Conservation (phyloP, 2,329 filamentous ascomycete species). For the Colletotrichum chlorophyti region DNA sequence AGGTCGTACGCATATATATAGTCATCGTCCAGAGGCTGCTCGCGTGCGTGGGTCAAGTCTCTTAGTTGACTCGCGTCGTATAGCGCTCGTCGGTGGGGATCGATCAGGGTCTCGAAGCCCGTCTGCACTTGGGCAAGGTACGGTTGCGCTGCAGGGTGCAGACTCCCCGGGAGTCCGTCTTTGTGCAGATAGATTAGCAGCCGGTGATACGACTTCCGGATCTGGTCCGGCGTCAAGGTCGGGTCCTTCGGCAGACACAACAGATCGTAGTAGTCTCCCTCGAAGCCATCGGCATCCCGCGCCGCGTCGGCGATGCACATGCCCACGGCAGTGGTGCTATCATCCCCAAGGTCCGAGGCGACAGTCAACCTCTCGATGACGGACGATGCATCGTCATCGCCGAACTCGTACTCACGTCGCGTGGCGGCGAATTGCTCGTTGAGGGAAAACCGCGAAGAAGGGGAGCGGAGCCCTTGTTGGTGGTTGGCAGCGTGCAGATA, state of each 20-base stretch:
- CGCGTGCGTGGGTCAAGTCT: conserved; percentile 7
- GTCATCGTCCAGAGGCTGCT: conserved; percentile 24
- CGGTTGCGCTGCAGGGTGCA: conserved; percentile 45
- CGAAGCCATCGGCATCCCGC: conserved; percentile 24
- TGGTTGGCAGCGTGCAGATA: conserved; percentile 20
- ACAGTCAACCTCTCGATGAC: conserved; percentile 43
- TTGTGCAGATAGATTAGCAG: conserved; percentile 53
- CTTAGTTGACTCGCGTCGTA: conserved; percentile 45
- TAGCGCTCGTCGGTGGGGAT: conserved; percentile 46
- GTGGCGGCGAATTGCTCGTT: conserved; percentile 56
- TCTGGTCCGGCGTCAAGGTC: conserved; percentile 39
- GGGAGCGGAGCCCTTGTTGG: conserved; percentile 34
- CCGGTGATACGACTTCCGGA: conserved; percentile 52
- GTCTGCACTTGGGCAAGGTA: conserved; percentile 49
- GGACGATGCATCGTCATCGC: conserved; percentile 54
- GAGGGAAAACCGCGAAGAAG: conserved; percentile 53
- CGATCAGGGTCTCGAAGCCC: conserved; percentile 56
- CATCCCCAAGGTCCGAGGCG: conserved; percentile 33
- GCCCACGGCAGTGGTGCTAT: conserved; percentile 26
- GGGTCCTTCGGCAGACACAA: conserved; percentile 48
- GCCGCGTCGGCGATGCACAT: neutral
- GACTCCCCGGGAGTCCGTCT: conserved; percentile 46
- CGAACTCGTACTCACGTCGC: conserved; percentile 53
- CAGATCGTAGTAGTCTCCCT: conserved; percentile 51
- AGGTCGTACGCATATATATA: conserved; percentile 31